Evolutionary conservation across 176 grass and related monocot genomes (phyloP).

Genomic region (Phoenix dactylifera): DNA sequence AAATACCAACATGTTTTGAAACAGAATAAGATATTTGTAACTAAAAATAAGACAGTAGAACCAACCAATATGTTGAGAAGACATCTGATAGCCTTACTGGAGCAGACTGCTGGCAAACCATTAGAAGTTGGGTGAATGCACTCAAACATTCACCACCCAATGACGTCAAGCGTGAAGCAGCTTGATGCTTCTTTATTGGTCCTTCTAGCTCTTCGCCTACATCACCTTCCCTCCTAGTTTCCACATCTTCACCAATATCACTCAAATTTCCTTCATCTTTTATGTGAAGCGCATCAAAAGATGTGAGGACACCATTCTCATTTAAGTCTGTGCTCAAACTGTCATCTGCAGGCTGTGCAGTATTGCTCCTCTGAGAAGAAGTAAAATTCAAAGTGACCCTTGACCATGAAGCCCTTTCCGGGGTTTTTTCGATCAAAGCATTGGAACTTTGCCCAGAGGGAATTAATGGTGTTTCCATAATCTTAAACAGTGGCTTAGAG

Average conservation of each 20-base stretch:
- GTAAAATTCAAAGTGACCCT: slow-evolving; percentile 2
- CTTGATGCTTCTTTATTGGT: slow-evolving; percentile 2
- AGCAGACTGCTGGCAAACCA: slow-evolving; percentile 58
- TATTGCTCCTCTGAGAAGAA: slow-evolving; percentile 17
- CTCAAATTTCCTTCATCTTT: slow-evolving; percentile 22
- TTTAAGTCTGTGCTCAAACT: slow-evolving; percentile 18
- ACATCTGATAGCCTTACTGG: slow-evolving; percentile 55
- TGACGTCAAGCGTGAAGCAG: slow-evolving; percentile 23
- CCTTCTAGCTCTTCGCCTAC: not conserved
- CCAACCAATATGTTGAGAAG: slow-evolving; percentile 69
- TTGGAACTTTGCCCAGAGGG: slow-evolving; percentile 23
- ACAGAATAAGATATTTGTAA: not conserved
- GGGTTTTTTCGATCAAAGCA: slow-evolving; percentile 25
- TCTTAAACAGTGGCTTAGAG: slow-evolving; percentile 42
- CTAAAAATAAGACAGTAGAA: slow-evolving; percentile 18
- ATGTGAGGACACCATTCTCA: slow-evolving; percentile 18
- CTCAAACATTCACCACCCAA: slow-evolving; percentile 39
- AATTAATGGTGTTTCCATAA: slow-evolving; percentile 46
- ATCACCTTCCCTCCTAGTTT: not conserved
- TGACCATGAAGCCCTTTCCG: slow-evolving; percentile 26
- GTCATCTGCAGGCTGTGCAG: slow-evolving; percentile 13
- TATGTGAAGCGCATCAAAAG: slow-evolving; percentile 52
- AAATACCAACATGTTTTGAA: too few species aligned
- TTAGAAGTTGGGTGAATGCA: slow-evolving; percentile 67
- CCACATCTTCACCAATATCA: slow-evolving; percentile 5